Evolutionary conservation across 1,139 yeast species (phyloP).

Genomic region (Scheffersomyces insectosa): DNA sequence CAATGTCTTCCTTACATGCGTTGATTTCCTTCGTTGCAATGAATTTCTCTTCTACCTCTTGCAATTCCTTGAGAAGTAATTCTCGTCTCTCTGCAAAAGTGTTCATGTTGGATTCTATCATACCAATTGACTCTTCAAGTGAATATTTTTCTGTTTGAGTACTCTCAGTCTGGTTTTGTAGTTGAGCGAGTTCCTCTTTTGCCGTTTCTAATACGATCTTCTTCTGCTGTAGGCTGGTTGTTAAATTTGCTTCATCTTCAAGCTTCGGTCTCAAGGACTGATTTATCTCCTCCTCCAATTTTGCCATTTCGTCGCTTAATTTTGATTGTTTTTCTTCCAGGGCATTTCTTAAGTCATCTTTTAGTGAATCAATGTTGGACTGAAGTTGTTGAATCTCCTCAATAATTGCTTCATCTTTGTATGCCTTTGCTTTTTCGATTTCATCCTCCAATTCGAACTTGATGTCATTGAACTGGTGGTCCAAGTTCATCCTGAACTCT

Average conservation of each 20-base stretch:
- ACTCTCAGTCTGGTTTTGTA: constrained; percentile 5
- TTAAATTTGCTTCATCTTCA: constrained; percentile 17
- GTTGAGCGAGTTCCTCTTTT: constrained; percentile 3
- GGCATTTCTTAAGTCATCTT: constrained; percentile 12
- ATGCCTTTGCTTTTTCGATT: constrained; percentile 25
- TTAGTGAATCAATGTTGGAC: constrained; percentile 10
- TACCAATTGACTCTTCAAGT: constrained; percentile 8
- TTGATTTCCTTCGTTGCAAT: constrained; percentile 7
- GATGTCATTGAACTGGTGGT: constrained; percentile 30
- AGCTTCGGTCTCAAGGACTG: constrained; percentile 14
- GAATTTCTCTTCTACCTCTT: constrained; percentile 9
- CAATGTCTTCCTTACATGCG: constrained; percentile 11
- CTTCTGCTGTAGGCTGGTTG: constrained; percentile 12
- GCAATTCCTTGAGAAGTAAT: constrained; percentile 9
- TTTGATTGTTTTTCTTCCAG: constrained; percentile 11
- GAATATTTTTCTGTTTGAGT: constrained; percentile 2
- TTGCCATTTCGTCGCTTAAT: constrained; percentile 16
- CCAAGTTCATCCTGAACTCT: constrained; percentile 17
- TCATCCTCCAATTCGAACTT: constrained; percentile 34
- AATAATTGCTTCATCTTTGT: constrained; percentile 24
- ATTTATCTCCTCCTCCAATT: constrained; percentile 21
- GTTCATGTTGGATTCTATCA: constrained; percentile 14
- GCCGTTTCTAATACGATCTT: constrained; percentile 10
- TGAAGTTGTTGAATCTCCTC: constrained; percentile 18
- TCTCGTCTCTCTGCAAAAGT: constrained; percentile 13